These are phyloP conservation scores for Aphanomyces stellatus DNA, from an alignment of 352 stramenopile genomes.

Conservation along the genomic window DNA sequence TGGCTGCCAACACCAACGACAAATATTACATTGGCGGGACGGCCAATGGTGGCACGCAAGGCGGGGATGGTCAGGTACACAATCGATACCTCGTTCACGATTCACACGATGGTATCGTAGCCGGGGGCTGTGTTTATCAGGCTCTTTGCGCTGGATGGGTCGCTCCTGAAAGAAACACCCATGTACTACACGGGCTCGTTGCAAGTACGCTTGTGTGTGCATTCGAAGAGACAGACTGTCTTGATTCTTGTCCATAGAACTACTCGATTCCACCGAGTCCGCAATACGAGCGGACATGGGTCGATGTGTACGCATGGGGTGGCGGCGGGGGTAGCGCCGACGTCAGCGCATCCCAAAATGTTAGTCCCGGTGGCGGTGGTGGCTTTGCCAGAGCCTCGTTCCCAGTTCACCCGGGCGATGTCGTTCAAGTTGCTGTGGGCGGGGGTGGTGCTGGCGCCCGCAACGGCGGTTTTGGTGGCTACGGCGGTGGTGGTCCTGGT, in stretches of 20 bases:
- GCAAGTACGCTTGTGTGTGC: too few species aligned
- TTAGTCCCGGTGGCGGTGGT: constrained; percentile 5
- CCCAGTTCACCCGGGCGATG: not conserved
- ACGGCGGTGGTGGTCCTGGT: constrained; percentile 57
- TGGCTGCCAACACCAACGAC: not conserved
- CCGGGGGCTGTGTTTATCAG: not conserved
- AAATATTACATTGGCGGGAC: constrained; percentile 5
- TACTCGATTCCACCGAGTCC: not conserved
- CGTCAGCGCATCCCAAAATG: not conserved
- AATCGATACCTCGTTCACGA: not conserved
- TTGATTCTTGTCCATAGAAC: not conserved
- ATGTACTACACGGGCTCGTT: too few species aligned
- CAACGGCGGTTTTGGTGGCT: constrained; percentile 34
- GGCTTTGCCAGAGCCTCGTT: constrained; percentile 7
- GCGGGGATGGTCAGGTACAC: constrained; percentile 7
- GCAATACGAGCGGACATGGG: not conserved
- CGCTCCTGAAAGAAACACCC: not conserved
- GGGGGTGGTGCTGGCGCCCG: not conserved
- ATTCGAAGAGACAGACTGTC: too few species aligned
- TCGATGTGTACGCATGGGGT: constrained; percentile 9
- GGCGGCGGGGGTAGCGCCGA: not conserved
- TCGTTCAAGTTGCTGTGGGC: constrained; percentile 6
- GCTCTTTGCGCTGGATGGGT: not conserved
- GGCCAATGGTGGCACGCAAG: not conserved
- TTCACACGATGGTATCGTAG: not conserved